Percentiles rank a stretch among this genome's conserved stretches.
These are phyloP conservation scores for Neocatenulostroma microsporum DNA, from an alignment of 2,329 filamentous ascomycete genomes.

Conservation along the genomic window DNA sequence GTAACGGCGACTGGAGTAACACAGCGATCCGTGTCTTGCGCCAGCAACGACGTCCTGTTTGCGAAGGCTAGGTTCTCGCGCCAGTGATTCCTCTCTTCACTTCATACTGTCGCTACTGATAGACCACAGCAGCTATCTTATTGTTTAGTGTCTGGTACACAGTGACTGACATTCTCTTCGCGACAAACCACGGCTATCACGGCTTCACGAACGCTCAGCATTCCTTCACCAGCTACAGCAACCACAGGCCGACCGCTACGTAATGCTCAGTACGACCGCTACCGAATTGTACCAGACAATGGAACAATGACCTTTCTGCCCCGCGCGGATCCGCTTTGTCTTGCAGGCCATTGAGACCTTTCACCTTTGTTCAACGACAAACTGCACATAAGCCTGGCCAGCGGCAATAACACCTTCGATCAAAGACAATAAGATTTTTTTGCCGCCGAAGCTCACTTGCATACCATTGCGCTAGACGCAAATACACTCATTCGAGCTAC, in stretches of 20 bases:
- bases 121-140: background rate
- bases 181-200: no score
- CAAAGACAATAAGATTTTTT: background rate
- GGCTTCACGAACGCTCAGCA: background rate
- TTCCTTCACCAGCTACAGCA: no score
- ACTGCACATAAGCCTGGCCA: background rate
- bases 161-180: no score
- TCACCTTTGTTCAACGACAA: background rate
- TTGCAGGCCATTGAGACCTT: background rate
- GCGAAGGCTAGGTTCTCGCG: background rate
- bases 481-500: background rate
- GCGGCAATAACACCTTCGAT: background rate
- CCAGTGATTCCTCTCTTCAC: constrained; percentile 1
- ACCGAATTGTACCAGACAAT: background rate
- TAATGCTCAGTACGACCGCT: no score
- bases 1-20: background rate
- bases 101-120: background rate
- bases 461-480: background rate
- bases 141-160: constrained; percentile 6
- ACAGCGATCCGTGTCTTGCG: background rate
- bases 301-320: background rate
- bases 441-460: background rate
- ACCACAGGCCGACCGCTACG: no score
- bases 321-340: background rate
- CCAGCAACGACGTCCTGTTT: background rate